Percentiles rank a stretch among this genome's conserved stretches.
Evolutionary conservation across 179 eudicot genomes (phyloP).

Genomic region (Beta macrorhiza): DNA sequence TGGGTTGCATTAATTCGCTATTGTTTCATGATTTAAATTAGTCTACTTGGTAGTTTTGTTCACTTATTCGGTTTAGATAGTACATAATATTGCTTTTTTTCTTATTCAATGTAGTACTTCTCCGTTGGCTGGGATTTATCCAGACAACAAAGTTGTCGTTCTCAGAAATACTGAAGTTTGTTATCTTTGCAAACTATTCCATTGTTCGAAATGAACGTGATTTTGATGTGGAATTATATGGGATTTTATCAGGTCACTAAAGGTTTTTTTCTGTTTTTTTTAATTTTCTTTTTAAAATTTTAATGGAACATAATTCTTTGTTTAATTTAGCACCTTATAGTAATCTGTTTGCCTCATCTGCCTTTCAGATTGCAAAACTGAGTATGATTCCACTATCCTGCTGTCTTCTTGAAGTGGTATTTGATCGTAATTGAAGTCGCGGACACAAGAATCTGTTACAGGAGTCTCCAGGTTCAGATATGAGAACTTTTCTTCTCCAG

Average conservation of each 20-base stretch:
- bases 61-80: no score
- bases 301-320: no score
- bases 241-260: slow-evolving; percentile 91
- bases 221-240: slow-evolving; percentile 94
- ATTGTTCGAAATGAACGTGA: slow-evolving; percentile 91
- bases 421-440: no score
- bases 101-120: no score
- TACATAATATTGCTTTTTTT: no score
- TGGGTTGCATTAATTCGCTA: no score
- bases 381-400: slow-evolving; percentile 95
- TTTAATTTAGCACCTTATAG: neutral
- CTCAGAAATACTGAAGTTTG: slow-evolving; percentile 62
- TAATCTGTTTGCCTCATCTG: neutral
- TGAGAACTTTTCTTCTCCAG: no score
- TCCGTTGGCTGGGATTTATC: slow-evolving; percentile 67
- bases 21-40: no score
- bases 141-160: slow-evolving; percentile 62
- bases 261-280: neutral
- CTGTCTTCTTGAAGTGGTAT: slow-evolving; percentile 72
- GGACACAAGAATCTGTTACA: no score
- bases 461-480: no score
- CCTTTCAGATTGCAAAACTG: slow-evolving; percentile 78
- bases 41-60: no score
- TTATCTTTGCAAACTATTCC: slow-evolving; percentile 78
- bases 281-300: no score